A percentile compares a stretch with the other conserved stretches of the same genome.
These are phyloP conservation scores for Phylloporus sp. DNA, from an alignment of 1,284 basidiomycete species.

Conservation along the genomic window DNA sequence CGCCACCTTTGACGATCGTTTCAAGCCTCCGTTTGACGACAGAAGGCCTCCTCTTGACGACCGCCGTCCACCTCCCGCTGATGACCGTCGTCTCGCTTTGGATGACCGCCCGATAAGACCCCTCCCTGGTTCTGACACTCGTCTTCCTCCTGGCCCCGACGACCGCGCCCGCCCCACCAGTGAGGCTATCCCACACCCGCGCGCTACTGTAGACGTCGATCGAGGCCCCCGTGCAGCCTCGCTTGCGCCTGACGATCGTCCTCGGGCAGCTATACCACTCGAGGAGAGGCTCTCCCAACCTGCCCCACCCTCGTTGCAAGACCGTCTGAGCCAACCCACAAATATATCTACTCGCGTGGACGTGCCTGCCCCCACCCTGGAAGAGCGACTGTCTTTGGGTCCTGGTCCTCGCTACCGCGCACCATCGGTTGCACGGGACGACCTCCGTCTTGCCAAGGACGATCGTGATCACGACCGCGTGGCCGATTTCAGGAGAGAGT, in stretches of 20 bases:
- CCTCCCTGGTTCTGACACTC: constrained; percentile 29
- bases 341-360: constrained; percentile 29
- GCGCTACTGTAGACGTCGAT: constrained; percentile 32
- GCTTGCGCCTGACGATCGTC: constrained; percentile 39
- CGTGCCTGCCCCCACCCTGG: constrained; percentile 44
- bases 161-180: constrained; percentile 27
- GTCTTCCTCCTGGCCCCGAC: constrained; percentile 27
- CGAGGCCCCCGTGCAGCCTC: constrained; percentile 26
- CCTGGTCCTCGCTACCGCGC: constrained; percentile 35
- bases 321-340: constrained; percentile 44
- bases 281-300: constrained; percentile 49
- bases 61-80: constrained; percentile 27
- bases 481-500: constrained; percentile 42
- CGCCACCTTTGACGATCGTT: constrained; percentile 25
- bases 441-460: constrained; percentile 41
- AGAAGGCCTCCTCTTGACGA: constrained; percentile 39
- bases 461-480: constrained; percentile 36
- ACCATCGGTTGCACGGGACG: constrained; percentile 42
- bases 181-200: constrained; percentile 22
- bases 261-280: constrained; percentile 36
- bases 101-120: constrained; percentile 39
- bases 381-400: constrained; percentile 49
- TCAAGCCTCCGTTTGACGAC: constrained; percentile 33
- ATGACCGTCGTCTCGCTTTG: constrained; percentile 33
- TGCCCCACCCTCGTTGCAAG: constrained; percentile 43